Evolutionary conservation across 495 filamentous ascomycete genomes (phyloP), one percentile per base, ranked within the genome.

Genomic region (Xylaria castorea): DNA sequence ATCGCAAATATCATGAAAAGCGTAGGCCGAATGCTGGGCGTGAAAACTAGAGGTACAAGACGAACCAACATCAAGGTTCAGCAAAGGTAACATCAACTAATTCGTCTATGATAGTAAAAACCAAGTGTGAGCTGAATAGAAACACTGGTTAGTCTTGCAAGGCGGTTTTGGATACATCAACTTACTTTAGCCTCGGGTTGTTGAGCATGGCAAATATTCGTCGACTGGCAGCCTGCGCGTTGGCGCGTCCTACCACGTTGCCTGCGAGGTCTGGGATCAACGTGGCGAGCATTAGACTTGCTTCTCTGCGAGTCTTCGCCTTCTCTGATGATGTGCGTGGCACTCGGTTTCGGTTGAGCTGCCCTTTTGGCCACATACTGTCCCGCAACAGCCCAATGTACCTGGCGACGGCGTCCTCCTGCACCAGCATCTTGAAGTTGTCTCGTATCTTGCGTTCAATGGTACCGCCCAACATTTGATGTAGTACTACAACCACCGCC

Each of bases 381-480:
- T 92, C 90, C 71, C 87, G 91, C 7, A 93, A 80, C 42, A 94
- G 79, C 22, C 84, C 80, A 65, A 98, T 83, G 75, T 97, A 97
- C 57, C 88, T 89, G 46, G 95, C 83, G 11, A 98, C 78, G 12
- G 90, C 88, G 22, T 97, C 92, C 75, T 98, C 95, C 57, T 93
- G 89, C 34, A 92, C 76, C 16, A 94, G 78, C 22, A 85, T 82
- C 70, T 88, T 89, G 44, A 91, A 90, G 40, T 90, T 91, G 42
- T 99, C 97, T 30, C 94, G 90, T 46, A 97, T 91, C 81, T 95
- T 96, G 38, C 95, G 91, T 83, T 99, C 97, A 70, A 99, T 97
- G 0, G 97, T 98, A 27, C 97, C 97, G n/a, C 97, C 97, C 7
- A 91, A 81, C 70, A 91, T 81, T 76, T 91, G 76, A 87, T 98